Base-by-base conservation (phyloP, 2,329 filamentous ascomycete genomes). In the Trichoderma koningii region DNA sequence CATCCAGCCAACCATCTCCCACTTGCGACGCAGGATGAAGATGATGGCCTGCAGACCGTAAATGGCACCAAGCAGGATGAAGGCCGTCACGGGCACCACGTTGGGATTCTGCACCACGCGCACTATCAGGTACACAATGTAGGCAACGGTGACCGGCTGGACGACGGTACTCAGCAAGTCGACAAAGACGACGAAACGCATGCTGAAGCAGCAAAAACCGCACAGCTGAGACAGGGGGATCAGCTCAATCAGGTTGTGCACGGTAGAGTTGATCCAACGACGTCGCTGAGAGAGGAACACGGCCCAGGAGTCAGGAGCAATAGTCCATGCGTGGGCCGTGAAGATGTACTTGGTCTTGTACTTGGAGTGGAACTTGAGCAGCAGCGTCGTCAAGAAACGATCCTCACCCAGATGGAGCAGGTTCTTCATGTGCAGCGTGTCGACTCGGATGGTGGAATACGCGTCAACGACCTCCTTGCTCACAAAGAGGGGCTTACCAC, bases 1-100 rank as follows among this genome's bases (percentile, higher is more conserved):
- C 93, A 99, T 97, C 95, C 95, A 99, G 42, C 94, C 95, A 71
- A 99, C 90, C 94, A 98, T 98, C 77, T 99, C 94, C 95, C 95
- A 99, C 81, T 97, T 97, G 73, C 94, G 90, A 66, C 92, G 90
- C 64, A 97, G 74, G 72, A 98, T 97, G 82, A 99, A 99, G 76
- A 99, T 97, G 74, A 98, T 89, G 50, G 91, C 94, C 74, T 99
- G 95, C 15, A 99, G 81, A 87, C 95, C 95, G 76, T 98, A 99
- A 72, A 99, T 95, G n/a, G 91, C 94, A 72, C 87, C 95, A 10
- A 99, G 85, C 55, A 99, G 83, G 74, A 99, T 86, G 76, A 99
- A 96, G 0, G 95, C 89, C 0, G 91, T 96, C 65, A 94, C 78
- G 0, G 94, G 94, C 7, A 98, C 83, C 6, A 89, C 81, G 2